phyloP scores from a whole-genome alignment of 2,329 filamentous ascomycete genomes.

The Chaetomiaceae sp. region DNA sequence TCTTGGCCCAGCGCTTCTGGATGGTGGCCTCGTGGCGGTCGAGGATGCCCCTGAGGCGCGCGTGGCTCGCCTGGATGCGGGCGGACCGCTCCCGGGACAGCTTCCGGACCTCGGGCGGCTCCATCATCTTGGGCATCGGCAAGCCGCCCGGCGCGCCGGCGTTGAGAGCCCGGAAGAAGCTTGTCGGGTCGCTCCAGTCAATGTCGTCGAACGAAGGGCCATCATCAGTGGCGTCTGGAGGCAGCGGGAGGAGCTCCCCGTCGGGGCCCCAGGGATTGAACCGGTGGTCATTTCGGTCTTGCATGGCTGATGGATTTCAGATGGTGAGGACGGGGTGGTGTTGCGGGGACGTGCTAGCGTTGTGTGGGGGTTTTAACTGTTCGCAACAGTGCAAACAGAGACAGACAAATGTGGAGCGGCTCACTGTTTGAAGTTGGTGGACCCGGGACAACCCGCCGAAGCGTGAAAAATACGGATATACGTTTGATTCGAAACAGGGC shows the following conservation, averaged over 20 bases:
- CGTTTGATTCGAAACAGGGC: too few species aligned
- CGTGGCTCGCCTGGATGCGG: not conserved
- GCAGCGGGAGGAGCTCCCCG: not conserved
- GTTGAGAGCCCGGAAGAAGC: not conserved
- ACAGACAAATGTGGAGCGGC: too few species aligned
- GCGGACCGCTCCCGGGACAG: not conserved
- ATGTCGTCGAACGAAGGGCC: not conserved
- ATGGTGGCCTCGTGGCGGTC: constrained; percentile 48
- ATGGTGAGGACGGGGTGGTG: too few species aligned
- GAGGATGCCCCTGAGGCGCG: constrained; percentile 38
- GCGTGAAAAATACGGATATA: too few species aligned
- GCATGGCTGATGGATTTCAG: not conserved
- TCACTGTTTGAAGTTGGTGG: too few species aligned
- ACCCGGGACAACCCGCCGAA: too few species aligned
- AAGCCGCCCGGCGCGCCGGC: not conserved
- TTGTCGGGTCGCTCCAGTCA: not conserved
- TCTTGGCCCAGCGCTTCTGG: constrained; percentile 52
- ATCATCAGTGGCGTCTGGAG: not conserved
- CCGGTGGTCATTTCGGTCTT: not conserved
- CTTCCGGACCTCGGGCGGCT: not conserved
- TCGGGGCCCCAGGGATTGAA: not conserved
- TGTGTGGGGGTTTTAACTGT: too few species aligned
- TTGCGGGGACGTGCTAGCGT: too few species aligned
- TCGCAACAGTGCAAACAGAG: too few species aligned
- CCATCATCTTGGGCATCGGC: not conserved